Base-by-base conservation (phyloP, 805 yeast genomes). In the Komagataella mondaviorum region DNA sequence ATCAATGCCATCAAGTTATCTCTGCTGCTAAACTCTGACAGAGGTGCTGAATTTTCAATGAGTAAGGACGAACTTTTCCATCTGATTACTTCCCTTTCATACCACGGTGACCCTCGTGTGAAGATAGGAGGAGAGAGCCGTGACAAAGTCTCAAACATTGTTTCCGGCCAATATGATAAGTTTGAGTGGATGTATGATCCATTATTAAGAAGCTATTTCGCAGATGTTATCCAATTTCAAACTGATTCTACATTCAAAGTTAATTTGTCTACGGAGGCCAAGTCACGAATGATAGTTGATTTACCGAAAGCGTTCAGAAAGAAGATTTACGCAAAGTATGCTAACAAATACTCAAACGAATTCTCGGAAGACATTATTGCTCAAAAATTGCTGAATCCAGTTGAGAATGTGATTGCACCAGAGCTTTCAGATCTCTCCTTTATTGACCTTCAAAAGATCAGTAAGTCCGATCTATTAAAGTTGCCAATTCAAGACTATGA, bases 121-220 rank as follows among this genome's bases (percentile, higher is more conserved):
- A 71, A 74, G 46, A 70, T 90, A 24, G 87, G 88, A 7, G 98
- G 96, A 1, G 99, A 93, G 64, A 87, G 93, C 63, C 96, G 97
- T 4, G 74, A 82, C 58, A 93, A 93, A 65, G 86, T 90, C 45
- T 70, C 72, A 49, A 93, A 93, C 63, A 93, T 93, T 55, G 98
- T 93, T 3, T 63, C 67, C 8, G 85, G 85, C 63, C 96, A 93
- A 65, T 75, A 78, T 55, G 66, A 69, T 17, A 75, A 78, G 55
- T 93, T 93, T 68, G 76, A 82, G 53, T 66, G 68, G 52, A 77
- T 93, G 59, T 93, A 93, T 61, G 68, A 71, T n/a, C 96, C 96
- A 2, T 64, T 83, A 6, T 56, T 80, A 49, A 65, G 64, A 46
- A 66, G 67, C 18, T 66, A 76, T 46, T 72, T 75, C 47, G 65